Evolutionary conservation across 148 eudicot genomes (phyloP), one percentile per base, ranked within the genome.

Genomic region (Amaranthus palmeri): DNA sequence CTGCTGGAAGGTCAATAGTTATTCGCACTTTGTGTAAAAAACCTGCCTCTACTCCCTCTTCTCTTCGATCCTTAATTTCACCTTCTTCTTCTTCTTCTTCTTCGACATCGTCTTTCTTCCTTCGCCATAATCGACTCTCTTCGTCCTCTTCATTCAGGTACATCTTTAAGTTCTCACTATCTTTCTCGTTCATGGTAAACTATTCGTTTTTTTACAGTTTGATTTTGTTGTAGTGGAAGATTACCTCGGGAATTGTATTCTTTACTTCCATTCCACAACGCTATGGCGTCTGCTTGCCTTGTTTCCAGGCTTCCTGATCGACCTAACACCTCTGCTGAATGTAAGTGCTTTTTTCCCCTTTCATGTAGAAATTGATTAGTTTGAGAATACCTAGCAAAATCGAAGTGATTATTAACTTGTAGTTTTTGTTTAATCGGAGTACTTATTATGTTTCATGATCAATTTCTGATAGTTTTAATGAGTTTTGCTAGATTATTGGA

Each of bases 231-330:
- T 45, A 15, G 13, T 3, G 41, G 40, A 49, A 76, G 79, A 56
- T 69, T 69, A 5, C 56, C 40, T 0, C 74, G 74, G 4, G 74
- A 69, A 62, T 76, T 76, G 74, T 43, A 69, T 47, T 69, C 73
- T 12, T 54, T 76, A 1, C 52, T 68, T 59, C 73, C 78, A 0
- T 43, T 36, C 44, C 63, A 68, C 15, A 58, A 44, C 61, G 73
- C 78, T 46, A 54, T 61, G 59, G 78, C 73, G 4, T 69, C 73
- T 0, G 78, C 78, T 69, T 61, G 61, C 13, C 68, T 69, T 9
- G 78, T 75, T 10, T 68, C 78, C 46, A 52, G 62, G 54, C 78
- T 75, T 74, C 76, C 76, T 14, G 66, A 71, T 49, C 44, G 65
- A 3, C 25, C 15, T 41, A 54, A 54, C 46, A 4, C 45, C 1